Evolutionary conservation across 805 yeast genomes (phyloP), one percentile per base, ranked within the genome.

Genomic region (Hanseniaspora nectarophila): DNA sequence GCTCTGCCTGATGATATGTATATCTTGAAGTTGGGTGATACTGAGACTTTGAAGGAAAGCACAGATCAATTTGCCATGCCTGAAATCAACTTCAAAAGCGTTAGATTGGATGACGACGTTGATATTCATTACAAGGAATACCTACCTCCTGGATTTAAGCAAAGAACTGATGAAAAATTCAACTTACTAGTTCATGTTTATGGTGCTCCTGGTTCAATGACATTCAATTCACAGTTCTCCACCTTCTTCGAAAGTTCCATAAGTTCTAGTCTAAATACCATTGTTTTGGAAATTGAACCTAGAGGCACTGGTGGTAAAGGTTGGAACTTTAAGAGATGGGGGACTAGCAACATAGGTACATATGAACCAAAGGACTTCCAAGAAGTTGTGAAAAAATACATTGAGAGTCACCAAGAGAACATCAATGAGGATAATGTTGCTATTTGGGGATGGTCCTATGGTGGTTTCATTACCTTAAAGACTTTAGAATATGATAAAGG

Each of bases 361-460:
- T 82, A 85, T 82, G 95, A 85, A 61, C 83, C 89, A 7, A 67
- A 81, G 45, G 95, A 85, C 63, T 67, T 85, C 13, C 71, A 75
- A 0, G 70, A 69, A 4, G 73, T 78, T 0, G 72, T 78, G 0
- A 65, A 74, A 38, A 70, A 69, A 33, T 80, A 78, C 61, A 73
- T 83, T 6, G 54, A 66, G 21, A 65, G 65, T 1, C 63, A 71
- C 24, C 54, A 63, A 26, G 54, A 51, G 0, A 73, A 73, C 55
- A 71, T 85, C 18, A 82, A 83, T 60, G 58, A 58, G 3, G 69
- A 72, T 1, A 70, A 70, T 53, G 76, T 82, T 4, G 85, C 87
- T 0, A 73, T 84, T 35, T 85, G 92, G 89, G 95, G 95, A 15
- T 85, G 92, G 89, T 81, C 89, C 0, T 85, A 83, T 64, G 95